Conservation (phyloP, 495 filamentous ascomycete species). For the Penicillium nucicola region DNA sequence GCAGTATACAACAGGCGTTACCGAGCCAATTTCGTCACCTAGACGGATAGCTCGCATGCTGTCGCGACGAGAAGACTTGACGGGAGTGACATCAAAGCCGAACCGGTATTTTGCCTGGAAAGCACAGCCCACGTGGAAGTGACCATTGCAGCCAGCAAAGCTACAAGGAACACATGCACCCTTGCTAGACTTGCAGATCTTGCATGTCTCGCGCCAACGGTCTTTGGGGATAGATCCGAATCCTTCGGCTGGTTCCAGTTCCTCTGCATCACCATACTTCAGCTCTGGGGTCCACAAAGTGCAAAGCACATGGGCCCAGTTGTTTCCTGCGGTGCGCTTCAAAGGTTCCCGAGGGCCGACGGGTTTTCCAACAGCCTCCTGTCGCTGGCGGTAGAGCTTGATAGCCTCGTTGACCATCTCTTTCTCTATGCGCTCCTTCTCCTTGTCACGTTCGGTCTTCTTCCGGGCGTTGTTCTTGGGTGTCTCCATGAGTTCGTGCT, state of each 20-base stretch:
- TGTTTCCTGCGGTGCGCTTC: conserved; percentile 89
- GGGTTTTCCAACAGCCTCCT: conserved; percentile 77
- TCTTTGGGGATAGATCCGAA: conserved; percentile 71
- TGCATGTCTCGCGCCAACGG: conserved; percentile 72
- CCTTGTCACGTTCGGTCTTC: conserved; percentile 87
- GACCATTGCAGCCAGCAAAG: conserved; percentile 63
- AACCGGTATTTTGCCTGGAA: conserved; percentile 76
- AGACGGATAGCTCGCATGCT: conserved; percentile 70
- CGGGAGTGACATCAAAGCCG: conserved; percentile 85
- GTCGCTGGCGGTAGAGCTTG: conserved; percentile 75
- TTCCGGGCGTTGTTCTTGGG: conserved; percentile 85
- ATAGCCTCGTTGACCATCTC: conserved; percentile 71
- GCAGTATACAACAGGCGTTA: conserved; percentile 83
- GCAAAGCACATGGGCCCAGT: conserved; percentile 97
- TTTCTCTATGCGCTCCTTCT: conserved; percentile 80
- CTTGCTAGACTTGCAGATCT: conserved; percentile 65
- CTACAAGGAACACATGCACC: conserved; percentile 83
- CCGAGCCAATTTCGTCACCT: conserved; percentile 70
- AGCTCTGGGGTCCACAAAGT: conserved; percentile 89
- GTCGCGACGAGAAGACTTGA: conserved; percentile 82
- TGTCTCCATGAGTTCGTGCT: conserved; percentile 80
- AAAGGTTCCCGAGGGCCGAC: conserved; percentile 83
- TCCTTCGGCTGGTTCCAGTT: conserved; percentile 81
- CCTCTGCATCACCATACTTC: conserved; percentile 80
- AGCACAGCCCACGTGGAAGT: conserved; percentile 88